Evolutionary conservation across 257 asterid genomes (phyloP).

Genomic region (Primulina huaijiensis): DNA sequence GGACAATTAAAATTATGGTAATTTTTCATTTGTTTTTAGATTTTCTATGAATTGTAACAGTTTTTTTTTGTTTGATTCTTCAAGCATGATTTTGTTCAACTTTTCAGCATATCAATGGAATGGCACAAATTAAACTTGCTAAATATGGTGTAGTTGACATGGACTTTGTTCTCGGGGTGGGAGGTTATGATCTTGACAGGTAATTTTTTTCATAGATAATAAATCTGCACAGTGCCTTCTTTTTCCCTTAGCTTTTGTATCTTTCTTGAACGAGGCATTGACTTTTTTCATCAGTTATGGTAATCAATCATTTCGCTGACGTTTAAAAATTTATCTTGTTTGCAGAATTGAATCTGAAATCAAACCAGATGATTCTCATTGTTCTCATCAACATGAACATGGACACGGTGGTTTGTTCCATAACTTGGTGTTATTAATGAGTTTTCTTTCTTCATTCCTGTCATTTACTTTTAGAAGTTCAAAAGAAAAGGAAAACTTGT

Average conservation of each 20-base stretch:
- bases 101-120: conserved; percentile 76
- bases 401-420: conserved; percentile 50
- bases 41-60: conserved; percentile 12
- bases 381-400: conserved; percentile 61
- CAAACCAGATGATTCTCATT: conserved; percentile 56
- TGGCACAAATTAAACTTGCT: conserved; percentile 79
- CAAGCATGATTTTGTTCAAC: conserved; percentile 14
- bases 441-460: not conserved
- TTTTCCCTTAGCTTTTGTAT: not conserved
- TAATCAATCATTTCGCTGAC: conserved; percentile 14
- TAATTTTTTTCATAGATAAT: conserved; percentile 10
- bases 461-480: conserved; percentile 7
- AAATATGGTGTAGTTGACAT: conserved; percentile 78
- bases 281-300: conserved; percentile 11
- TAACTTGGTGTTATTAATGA: conserved; percentile 10
- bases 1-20: not conserved
- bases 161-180: conserved; percentile 94
- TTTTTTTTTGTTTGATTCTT: not conserved
- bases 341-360: conserved; percentile 82
- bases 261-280: conserved; percentile 17
- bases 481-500: not conserved
- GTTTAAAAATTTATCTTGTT: conserved; percentile 13
- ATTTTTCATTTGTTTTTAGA: conserved; percentile 3
- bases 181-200: conserved; percentile 99
- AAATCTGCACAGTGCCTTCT: not conserved